Evolutionary conservation across 257 asterid species (phyloP).

Genomic region (Solanum pinnatisectum): DNA sequence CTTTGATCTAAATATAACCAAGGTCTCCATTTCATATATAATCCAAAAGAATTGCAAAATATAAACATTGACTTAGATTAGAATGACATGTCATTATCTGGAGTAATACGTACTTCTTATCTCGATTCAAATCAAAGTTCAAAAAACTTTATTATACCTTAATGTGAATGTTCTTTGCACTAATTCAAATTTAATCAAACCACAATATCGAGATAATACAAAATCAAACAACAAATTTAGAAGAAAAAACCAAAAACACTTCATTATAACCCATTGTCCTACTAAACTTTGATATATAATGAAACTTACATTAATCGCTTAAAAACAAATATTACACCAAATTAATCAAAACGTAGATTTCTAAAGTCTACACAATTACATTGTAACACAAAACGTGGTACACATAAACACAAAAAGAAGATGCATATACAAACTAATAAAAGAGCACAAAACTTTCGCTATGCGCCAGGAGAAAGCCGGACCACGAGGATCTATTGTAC

Average conservation of each 20-base stretch:
- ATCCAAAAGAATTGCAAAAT: too few relatives aligned
- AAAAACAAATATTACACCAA: not conserved
- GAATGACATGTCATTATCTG: too few relatives aligned
- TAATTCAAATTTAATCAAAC: not conserved
- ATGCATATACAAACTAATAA: not conserved
- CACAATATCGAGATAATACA: accelerated
- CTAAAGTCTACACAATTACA: not conserved
- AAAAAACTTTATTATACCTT: too few relatives aligned
- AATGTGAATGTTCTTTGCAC: accelerated
- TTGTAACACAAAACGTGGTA: not conserved
- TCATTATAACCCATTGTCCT: not conserved
- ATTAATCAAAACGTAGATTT: not conserved
- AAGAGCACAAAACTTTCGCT: not conserved
- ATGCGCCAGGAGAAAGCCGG: not conserved
- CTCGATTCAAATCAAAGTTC: too few relatives aligned
- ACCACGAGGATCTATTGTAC: not conserved
- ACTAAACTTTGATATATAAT: not conserved
- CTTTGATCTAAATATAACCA: too few relatives aligned
- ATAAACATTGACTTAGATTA: too few relatives aligned
- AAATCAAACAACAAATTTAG: not conserved
- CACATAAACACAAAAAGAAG: not conserved
- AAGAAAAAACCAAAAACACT: not conserved
- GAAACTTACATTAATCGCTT: not conserved
- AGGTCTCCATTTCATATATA: too few relatives aligned
- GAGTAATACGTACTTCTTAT: too few relatives aligned